Percentiles rank a stretch among this genome's conserved stretches.
Conservation (phyloP, 176 grass and related monocot species). For the Carex kokanica region DNA sequence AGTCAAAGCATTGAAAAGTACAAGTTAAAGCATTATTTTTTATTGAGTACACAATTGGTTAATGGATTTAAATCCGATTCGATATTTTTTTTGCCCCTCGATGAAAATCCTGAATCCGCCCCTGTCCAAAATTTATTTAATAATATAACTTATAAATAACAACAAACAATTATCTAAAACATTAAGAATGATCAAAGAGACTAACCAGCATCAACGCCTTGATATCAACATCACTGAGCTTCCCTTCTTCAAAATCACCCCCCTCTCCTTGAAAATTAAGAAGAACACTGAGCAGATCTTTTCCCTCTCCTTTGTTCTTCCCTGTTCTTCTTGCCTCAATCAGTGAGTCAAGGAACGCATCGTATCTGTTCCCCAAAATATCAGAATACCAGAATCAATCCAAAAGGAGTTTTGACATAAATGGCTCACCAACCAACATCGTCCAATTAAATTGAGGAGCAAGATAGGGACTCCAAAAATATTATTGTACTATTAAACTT, state of each 20-base stretch:
- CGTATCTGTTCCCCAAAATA: slow-evolving; percentile 29
- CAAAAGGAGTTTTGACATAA: not conserved
- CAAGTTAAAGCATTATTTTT: no score
- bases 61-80: no score
- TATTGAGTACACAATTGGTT: no score
- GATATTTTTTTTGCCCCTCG: no score
- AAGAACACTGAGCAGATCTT: slow-evolving; percentile 39
- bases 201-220: slow-evolving; percentile 67
- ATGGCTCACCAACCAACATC: no score
- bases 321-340: slow-evolving; percentile 37
- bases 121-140: not conserved
- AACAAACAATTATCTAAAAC: not conserved
- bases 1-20: no score
- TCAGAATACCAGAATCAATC: not conserved
- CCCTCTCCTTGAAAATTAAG: slow-evolving; percentile 35
- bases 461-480: no score
- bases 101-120: no score
- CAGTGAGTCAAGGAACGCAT: slow-evolving; percentile 49
- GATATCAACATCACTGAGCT: slow-evolving; percentile 41
- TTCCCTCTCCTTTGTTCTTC: not conserved
- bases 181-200: not conserved
- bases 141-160: not conserved
- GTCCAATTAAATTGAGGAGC: no score
- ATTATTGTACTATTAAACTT: no score
- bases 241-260: slow-evolving; percentile 20